Evolutionary conservation across 2,329 filamentous ascomycete genomes (phyloP).

Genomic region (Pseudogymnoascus sp.): DNA sequence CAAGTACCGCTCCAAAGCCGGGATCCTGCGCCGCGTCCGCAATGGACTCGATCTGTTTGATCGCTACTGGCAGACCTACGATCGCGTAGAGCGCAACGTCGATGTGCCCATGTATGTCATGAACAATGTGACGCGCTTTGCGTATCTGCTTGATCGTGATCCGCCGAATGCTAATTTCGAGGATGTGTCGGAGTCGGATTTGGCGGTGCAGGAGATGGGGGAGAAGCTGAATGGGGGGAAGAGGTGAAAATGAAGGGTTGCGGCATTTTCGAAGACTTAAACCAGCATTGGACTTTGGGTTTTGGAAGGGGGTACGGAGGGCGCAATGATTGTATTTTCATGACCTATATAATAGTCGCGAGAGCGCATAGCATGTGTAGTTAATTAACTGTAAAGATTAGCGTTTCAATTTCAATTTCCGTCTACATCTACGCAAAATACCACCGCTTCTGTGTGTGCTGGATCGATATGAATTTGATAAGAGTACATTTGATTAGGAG

Average conservation of each 20-base stretch:
- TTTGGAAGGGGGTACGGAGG: background rate
- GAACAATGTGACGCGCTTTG: background rate
- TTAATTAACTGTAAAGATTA: background rate
- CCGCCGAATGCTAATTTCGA: conserved; percentile 4
- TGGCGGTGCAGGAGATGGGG: background rate
- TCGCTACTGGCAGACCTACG: conserved; percentile 3
- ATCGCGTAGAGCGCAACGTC: conserved; percentile 1
- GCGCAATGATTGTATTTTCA: background rate
- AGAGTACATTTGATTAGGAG: no score
- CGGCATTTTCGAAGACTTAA: background rate
- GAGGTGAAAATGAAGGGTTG: conserved; percentile 16
- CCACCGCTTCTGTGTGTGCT: no score
- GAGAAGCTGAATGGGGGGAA: background rate
- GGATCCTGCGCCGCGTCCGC: conserved; percentile 45
- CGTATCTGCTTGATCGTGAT: conserved; percentile 1
- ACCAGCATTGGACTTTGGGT: background rate
- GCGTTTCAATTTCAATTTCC: background rate
- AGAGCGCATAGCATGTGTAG: background rate
- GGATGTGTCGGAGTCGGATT: conserved; percentile 5
- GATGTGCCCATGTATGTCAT: background rate
- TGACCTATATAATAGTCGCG: background rate
- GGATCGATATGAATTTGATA: no score
- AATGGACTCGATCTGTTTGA: conserved; percentile 42
- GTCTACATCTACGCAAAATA: no score
- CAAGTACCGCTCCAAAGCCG: conserved; percentile 39